A percentile compares a stretch with the other conserved stretches of the same genome.
phyloP scores from a whole-genome alignment of 1,284 basidiomycete genomes.

The Termitomyces sp. region DNA sequence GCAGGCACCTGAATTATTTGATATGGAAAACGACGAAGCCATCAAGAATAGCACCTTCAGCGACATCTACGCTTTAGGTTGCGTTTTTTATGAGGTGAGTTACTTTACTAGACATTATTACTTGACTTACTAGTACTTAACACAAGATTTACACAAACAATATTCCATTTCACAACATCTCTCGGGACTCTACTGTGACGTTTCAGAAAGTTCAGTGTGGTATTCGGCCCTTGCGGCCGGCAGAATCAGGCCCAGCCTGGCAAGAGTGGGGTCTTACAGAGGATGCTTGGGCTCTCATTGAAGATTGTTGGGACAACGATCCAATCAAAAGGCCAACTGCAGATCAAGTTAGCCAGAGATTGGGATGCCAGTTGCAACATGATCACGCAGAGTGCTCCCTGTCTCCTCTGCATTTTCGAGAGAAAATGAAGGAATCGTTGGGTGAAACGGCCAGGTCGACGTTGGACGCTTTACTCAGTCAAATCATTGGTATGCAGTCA shows the following conservation, averaged over 20 bases:
- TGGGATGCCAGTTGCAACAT: background rate
- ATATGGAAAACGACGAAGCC: background rate
- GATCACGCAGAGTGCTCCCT: too few relatives aligned
- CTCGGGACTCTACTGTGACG: background rate
- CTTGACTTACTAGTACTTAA: too few relatives aligned
- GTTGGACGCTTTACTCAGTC: too few relatives aligned
- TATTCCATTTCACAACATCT: background rate
- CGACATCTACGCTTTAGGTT: conserved; percentile 4
- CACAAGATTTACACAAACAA: background rate
- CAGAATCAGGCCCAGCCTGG: background rate
- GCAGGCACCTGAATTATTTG: conserved; percentile 4
- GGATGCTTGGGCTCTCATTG: background rate
- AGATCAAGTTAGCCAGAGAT: background rate
- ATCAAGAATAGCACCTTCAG: background rate
- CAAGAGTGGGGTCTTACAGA: background rate
- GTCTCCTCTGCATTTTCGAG: background rate
- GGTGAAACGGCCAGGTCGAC: background rate
- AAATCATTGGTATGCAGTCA: too few relatives aligned
- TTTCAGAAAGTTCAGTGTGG: background rate
- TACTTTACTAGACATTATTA: too few relatives aligned
- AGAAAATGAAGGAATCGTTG: background rate
- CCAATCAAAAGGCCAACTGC: background rate
- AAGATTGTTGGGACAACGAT: background rate
- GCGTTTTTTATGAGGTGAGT: conserved; percentile 4
- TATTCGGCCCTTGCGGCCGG: background rate